Conservation (phyloP, 495 filamentous ascomycete species). For the Aspergillus conjunctus region DNA sequence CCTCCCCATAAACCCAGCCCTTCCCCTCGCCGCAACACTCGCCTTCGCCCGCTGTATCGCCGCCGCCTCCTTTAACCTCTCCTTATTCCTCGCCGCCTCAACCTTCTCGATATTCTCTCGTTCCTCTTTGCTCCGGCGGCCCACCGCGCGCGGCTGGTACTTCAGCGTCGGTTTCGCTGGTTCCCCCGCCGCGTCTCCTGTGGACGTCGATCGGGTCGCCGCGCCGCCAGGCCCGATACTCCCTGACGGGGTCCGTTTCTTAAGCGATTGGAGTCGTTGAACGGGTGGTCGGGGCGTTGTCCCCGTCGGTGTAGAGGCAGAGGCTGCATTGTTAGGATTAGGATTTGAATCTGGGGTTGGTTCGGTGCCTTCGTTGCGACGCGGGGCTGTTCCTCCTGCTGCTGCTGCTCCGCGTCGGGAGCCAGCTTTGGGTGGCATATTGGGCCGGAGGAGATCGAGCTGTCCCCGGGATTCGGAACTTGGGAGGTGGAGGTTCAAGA, state of each 20-base stretch:
- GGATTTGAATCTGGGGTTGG: slow-evolving; percentile 10
- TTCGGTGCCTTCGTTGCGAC: slow-evolving; percentile 12
- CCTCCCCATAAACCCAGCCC: slow-evolving; percentile 30
- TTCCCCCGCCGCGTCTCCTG: slow-evolving; percentile 6
- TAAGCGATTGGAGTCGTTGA: slow-evolving; percentile 49
- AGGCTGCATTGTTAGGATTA: slow-evolving; percentile 11
- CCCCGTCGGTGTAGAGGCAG: slow-evolving; percentile 19
- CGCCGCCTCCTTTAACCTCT: slow-evolving; percentile 48
- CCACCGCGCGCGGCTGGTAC: slow-evolving; percentile 48
- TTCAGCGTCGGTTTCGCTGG: slow-evolving; percentile 43
- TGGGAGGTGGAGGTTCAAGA: not conserved
- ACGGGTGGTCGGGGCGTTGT: slow-evolving; percentile 36
- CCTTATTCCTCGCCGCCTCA: slow-evolving; percentile 49
- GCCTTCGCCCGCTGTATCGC: slow-evolving; percentile 41
- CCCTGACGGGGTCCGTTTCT: slow-evolving; percentile 40
- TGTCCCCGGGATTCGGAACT: no score
- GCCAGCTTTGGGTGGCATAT: slow-evolving; percentile 49
- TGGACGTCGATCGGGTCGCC: not conserved
- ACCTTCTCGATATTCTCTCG: slow-evolving; percentile 51
- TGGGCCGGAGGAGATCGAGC: slow-evolving; percentile 10
- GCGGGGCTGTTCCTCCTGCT: slow-evolving; percentile 18
- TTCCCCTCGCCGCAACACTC: slow-evolving; percentile 23
- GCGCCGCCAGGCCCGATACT: slow-evolving; percentile 33
- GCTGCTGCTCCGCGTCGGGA: slow-evolving; percentile 36
- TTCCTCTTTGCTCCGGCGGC: slow-evolving; percentile 55